These are phyloP conservation scores for Citeromyces siamensis DNA, from an alignment of 1,139 yeast genomes.

Conservation along the genomic window DNA sequence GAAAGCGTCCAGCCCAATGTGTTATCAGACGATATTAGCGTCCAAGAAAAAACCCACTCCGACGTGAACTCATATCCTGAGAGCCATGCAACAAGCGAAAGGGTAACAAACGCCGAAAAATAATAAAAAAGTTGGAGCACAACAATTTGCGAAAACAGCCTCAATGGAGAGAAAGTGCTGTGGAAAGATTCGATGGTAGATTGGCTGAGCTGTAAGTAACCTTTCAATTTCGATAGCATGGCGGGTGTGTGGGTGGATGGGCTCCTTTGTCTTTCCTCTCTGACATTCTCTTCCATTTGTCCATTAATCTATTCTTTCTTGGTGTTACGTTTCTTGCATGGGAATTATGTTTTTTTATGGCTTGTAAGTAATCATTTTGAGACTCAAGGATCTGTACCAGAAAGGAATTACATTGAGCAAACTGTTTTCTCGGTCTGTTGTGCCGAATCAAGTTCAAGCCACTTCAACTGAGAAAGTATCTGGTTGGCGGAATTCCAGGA, in stretches of 20 bases:
- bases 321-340: no score
- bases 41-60: conserved; percentile 79
- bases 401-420: no score
- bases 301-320: no score
- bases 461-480: no score
- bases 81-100: conserved; percentile 42
- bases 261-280: no score
- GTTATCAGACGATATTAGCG: conserved; percentile 57
- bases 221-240: conserved; percentile 3
- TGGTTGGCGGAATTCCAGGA: no score
- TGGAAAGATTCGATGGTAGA: conserved; percentile 14
- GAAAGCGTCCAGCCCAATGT: conserved; percentile 70
- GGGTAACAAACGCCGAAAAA: conserved; percentile 42
- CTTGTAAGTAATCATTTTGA: no score
- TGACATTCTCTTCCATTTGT: no score
- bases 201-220: conserved; percentile 4
- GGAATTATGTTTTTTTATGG: no score
- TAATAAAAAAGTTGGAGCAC: conserved; percentile 58
- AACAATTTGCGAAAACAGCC: conserved; percentile 41
- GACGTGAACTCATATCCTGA: conserved; percentile 52
- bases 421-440: no score
- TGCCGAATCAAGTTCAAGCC: no score
- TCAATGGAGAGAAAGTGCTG: conserved; percentile 26
- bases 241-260: not conserved
- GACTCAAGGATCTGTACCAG: no score